Evolutionary conservation across 164 flowering plant genomes (phyloP).

Genomic region (Nymphaea thermarum): DNA sequence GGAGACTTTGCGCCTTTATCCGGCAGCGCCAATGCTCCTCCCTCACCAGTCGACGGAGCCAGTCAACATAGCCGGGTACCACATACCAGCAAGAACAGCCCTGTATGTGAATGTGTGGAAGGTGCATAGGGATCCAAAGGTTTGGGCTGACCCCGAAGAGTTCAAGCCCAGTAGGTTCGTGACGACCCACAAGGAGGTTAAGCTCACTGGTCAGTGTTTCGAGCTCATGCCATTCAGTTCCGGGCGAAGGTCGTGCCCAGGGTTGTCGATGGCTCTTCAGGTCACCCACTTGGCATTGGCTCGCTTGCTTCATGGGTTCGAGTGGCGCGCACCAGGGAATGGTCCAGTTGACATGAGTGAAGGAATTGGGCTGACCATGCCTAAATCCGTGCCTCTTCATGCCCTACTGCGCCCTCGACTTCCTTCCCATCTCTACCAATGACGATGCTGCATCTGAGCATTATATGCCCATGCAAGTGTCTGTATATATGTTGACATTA

Average conservation of each 20-base stretch:
- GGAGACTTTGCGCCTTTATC: conserved; percentile 23
- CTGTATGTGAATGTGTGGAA: conserved; percentile 24
- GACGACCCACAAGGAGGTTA: conserved; percentile 4
- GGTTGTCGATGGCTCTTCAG: conserved; percentile 10
- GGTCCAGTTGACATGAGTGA: conserved; percentile 14
- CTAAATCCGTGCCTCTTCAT: conserved; percentile 28
- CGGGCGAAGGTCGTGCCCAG: conserved; percentile 22
- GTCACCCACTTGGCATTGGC: conserved; percentile 15
- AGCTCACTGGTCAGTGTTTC: conserved; percentile 9
- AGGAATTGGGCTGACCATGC: neutral
- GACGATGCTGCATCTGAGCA: neutral
- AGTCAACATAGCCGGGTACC: conserved; percentile 16
- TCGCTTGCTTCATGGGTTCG: conserved; percentile 18
- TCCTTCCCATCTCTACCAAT: conserved; percentile 9
- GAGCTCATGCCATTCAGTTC: conserved; percentile 20
- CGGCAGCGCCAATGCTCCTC: conserved; percentile 10
- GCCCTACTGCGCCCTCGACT: conserved; percentile 26
- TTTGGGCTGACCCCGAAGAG: conserved; percentile 21
- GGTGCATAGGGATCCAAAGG: conserved; percentile 22
- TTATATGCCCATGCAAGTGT: neutral
- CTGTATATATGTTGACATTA: no score
- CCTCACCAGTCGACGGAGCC: conserved; percentile 16
- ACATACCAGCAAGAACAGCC: conserved; percentile 15
- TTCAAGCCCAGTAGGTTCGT: conserved; percentile 29
- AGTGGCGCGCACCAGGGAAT: conserved; percentile 5